phyloP scores from a whole-genome alignment of 495 filamentous ascomycete genomes.

The Trichoderma virens region DNA sequence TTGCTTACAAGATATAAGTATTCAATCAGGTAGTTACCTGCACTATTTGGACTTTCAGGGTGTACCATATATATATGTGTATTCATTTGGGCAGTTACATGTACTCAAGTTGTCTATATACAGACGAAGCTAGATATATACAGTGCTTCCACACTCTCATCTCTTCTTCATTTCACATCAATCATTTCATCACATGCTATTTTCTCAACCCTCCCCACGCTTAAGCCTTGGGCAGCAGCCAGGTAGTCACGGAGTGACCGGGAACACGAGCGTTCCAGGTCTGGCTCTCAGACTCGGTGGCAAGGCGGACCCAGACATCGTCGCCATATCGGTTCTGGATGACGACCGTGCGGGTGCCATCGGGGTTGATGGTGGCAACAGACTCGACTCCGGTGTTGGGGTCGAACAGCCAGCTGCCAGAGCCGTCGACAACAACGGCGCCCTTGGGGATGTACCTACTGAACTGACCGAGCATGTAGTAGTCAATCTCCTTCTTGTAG shows the following conservation, averaged over 20 bases:
- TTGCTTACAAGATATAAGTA: too few relatives aligned
- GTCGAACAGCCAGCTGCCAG: slow-evolving; percentile 39
- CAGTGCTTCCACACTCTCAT: neutral
- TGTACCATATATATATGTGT: too few relatives aligned
- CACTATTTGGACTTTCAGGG: too few relatives aligned
- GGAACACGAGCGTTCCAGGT: slow-evolving; percentile 44
- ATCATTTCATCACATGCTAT: neutral
- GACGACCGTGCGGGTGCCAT: slow-evolving; percentile 45
- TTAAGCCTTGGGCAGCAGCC: slow-evolving; percentile 35
- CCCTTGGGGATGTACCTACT: slow-evolving; percentile 48
- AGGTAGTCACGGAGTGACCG: slow-evolving; percentile 42
- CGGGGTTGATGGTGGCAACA: slow-evolving; percentile 43
- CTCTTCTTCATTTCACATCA: neutral
- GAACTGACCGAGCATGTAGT: slow-evolving; percentile 52
- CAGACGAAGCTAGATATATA: neutral
- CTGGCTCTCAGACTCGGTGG: slow-evolving; percentile 31
- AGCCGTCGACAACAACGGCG: slow-evolving; percentile 37
- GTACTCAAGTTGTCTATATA: neutral
- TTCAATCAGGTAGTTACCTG: too few relatives aligned
- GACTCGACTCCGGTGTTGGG: slow-evolving; percentile 38
- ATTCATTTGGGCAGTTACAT: neutral
- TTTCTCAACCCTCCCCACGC: neutral
- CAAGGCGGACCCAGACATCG: slow-evolving; percentile 40
- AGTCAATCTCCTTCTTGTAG: slow-evolving; percentile 41
- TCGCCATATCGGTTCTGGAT: slow-evolving; percentile 46